These are phyloP conservation scores for Hanseniaspora guilliermondii DNA, from an alignment of 805 yeast genomes.

Conservation along the genomic window DNA sequence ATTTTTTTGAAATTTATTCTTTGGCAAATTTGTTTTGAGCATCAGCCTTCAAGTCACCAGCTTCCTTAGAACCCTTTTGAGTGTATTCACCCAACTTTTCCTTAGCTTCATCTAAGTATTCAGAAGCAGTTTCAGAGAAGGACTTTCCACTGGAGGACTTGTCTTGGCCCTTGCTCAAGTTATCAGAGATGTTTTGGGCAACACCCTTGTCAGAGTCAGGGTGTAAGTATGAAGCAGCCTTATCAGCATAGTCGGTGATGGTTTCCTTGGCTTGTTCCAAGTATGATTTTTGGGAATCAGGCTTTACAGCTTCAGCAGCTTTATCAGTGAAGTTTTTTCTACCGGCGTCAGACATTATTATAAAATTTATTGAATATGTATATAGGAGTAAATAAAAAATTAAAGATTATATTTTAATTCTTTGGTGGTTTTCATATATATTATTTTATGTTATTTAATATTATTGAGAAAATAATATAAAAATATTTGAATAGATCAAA, in stretches of 20 bases:
- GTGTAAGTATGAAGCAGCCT: slow-evolving; percentile 43
- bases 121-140: slow-evolving; percentile 43
- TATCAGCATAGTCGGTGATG: slow-evolving; percentile 56
- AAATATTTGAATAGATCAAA: too few species aligned
- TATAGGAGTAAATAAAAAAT: too few species aligned
- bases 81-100: slow-evolving; percentile 35
- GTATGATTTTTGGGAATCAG: slow-evolving; percentile 55
- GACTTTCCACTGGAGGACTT: slow-evolving; percentile 32
- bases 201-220: slow-evolving; percentile 60
- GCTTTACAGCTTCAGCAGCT: slow-evolving; percentile 52
- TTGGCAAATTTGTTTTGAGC: slow-evolving; percentile 1
- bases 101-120: slow-evolving; percentile 47
- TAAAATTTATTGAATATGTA: slow-evolving; percentile 2
- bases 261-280: slow-evolving; percentile 59
- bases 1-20: neutral
- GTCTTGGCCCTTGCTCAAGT: slow-evolving; percentile 42
- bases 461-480: too few species aligned
- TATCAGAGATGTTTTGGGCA: slow-evolving; percentile 57
- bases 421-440: too few species aligned
- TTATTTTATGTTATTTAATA: too few species aligned
- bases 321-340: slow-evolving; percentile 70
- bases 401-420: too few species aligned
- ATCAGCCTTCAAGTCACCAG: slow-evolving; percentile 34
- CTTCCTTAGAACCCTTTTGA: slow-evolving; percentile 36
- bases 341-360: slow-evolving; percentile 39